Percentiles rank a stretch among this genome's conserved stretches.
phyloP scores from a whole-genome alignment of 805 yeast genomes.

The Hanseniaspora valbyensis region DNA sequence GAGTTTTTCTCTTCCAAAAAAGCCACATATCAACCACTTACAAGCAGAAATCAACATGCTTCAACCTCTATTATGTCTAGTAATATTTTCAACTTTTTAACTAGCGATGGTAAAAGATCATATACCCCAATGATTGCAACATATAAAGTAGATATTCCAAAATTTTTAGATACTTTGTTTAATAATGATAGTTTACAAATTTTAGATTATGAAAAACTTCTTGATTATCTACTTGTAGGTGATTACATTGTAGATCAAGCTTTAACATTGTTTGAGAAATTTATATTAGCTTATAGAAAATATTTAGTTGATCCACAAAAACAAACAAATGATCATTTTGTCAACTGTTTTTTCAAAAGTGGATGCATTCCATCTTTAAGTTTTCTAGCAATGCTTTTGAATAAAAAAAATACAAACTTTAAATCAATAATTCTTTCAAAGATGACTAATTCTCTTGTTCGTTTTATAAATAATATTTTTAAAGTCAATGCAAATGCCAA shows the following conservation, averaged over 20 bases:
- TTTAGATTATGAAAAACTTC: background rate
- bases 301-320: background rate
- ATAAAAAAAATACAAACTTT: background rate
- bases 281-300: background rate
- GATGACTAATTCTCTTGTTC: constrained; percentile 7
- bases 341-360: background rate
- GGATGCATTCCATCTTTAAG: constrained; percentile 4
- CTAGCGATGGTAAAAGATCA: background rate
- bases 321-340: background rate
- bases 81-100: too few relatives aligned
- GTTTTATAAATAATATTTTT: constrained; percentile 6
- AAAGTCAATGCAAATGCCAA: background rate
- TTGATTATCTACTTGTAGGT: background rate
- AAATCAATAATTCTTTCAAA: background rate
- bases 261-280: background rate
- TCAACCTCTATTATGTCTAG: too few relatives aligned
- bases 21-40: background rate
- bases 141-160: background rate
- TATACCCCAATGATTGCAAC: background rate
- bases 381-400: background rate
- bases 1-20: background rate
- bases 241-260: background rate
- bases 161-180: too few relatives aligned
- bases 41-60: background rate
- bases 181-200: background rate